These are phyloP conservation scores for Psilocybe cyanescens DNA, from an alignment of 768 basidiomycete genomes.

Conservation along the genomic window DNA sequence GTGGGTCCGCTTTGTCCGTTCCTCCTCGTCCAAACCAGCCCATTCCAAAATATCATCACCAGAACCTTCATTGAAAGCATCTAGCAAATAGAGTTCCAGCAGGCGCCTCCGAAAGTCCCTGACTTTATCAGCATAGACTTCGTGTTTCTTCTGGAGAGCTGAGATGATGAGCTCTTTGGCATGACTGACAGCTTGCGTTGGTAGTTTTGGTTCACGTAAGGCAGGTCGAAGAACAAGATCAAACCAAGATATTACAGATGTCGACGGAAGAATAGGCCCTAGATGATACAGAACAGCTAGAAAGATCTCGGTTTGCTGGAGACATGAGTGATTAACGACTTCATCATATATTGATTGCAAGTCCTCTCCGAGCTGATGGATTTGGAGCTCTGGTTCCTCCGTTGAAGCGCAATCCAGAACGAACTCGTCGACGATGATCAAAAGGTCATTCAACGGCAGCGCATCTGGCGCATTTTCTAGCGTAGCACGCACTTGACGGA, in stretches of 20 bases:
- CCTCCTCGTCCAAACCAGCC: conserved; percentile 64
- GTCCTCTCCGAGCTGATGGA: conserved; percentile 65
- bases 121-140: conserved; percentile 48
- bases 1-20: conserved; percentile 58
- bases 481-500: conserved; percentile 56
- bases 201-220: conserved; percentile 72
- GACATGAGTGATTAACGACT: conserved; percentile 63
- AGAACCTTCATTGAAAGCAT: conserved; percentile 77
- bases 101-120: conserved; percentile 69
- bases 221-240: conserved; percentile 80
- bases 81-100: conserved; percentile 76
- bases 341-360: conserved; percentile 67
- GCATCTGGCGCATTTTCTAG: conserved; percentile 60
- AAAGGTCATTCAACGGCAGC: conserved; percentile 50
- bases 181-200: conserved; percentile 57
- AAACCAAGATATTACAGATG: conserved; percentile 82
- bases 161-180: conserved; percentile 75
- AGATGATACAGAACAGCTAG: conserved; percentile 69
- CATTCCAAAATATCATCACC: conserved; percentile 76
- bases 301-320: conserved; percentile 67
- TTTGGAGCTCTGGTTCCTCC: conserved; percentile 44
- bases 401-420: conserved; percentile 53
- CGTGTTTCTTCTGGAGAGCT: conserved; percentile 58
- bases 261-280: conserved; percentile 59
- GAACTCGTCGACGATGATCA: conserved; percentile 57